Base-by-base conservation (phyloP, 2,329 filamentous ascomycete species). In the Aureobasidium zeae region DNA sequence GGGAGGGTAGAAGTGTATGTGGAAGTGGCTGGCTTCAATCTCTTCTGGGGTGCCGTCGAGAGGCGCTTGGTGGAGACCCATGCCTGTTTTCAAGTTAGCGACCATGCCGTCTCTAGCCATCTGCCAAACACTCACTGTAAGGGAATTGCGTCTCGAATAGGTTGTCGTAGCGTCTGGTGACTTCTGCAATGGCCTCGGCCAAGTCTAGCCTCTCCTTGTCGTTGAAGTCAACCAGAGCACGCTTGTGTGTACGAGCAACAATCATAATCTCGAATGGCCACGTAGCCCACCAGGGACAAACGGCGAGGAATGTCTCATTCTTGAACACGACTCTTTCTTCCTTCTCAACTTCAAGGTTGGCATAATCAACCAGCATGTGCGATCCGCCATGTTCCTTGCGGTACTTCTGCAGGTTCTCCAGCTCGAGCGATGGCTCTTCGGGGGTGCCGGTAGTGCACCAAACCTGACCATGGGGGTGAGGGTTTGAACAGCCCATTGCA, bases 251-350 rank as follows among this genome's bases (percentile, higher is more conserved):
- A 67, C 86, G 93, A 49, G 85, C 78, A 21, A 95, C 71, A 48
- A 98, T 75, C 70, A 98, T 83, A 34, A 89, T 83, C 69, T 98
- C 91, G 49, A 95, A 98, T 0, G 91, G 91, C 91, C 91, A 98
- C 13, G 86, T 74, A 1, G 86, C 91, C 91, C 91, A 98, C 87
- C 91, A 98, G 0, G 91, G 91, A 57, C 88, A 94, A 12, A 96
- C 76, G 0, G 88, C 81, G 30, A 94, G 68, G 62, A 96, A 98
- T 1, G 72, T 72, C 9, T 76, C 75, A 60, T 98, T 98, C 61
- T 93, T 80, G 60, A 84, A 94, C 0, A 98, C 83, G 7, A 94
- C 74, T 9, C 91, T 79, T 64, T 94, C 87, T 52, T 79, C 67
- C 66, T 93, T 93, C 54, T 80, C 73, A 42, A 81, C 68, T 62